These are phyloP conservation scores for Candida silvatica DNA, from an alignment of 805 yeast genomes.

Conservation along the genomic window DNA sequence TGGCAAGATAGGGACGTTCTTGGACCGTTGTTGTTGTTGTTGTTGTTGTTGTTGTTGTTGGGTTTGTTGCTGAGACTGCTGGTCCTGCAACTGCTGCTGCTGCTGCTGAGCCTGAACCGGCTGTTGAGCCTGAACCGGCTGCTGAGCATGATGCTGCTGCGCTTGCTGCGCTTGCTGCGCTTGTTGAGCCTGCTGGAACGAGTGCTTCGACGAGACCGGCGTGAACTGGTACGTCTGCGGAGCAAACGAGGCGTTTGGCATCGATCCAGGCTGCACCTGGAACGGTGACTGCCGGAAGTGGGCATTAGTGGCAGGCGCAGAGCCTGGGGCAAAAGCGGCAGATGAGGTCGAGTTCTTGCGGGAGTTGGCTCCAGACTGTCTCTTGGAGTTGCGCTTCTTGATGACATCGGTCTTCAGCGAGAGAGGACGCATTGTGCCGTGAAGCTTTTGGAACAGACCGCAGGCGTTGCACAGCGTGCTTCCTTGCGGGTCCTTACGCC, in stretches of 20 bases:
- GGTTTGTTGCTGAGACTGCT: conserved; percentile 1
- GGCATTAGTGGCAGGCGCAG: neutral
- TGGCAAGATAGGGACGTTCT: conserved; percentile 27
- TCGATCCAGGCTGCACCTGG: neutral
- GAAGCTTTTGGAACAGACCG: conserved; percentile 51
- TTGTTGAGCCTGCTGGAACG: conserved; percentile 3
- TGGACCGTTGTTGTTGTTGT: conserved; percentile 10
- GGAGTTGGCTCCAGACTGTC: conserved; percentile 11
- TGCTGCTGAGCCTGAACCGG: neutral
- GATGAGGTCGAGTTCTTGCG: neutral
- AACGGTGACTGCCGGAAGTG: neutral
- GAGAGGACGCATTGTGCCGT: conserved; percentile 54
- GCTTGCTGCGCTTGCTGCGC: conserved; percentile 1
- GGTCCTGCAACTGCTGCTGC: conserved; percentile 2
- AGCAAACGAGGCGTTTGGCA: neutral
- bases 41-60: conserved; percentile 2
- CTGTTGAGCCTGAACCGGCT: conserved; percentile 7
- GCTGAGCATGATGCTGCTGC: conserved; percentile 1
- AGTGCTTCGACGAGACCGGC: conserved; percentile 1
- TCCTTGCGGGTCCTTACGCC: conserved; percentile 54
- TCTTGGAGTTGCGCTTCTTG: conserved; percentile 44
- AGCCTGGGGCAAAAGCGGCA: neutral
- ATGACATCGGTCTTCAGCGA: conserved; percentile 66
- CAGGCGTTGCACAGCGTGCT: conserved; percentile 59
- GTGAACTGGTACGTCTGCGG: conserved; percentile 1